phyloP scores from a whole-genome alignment of 352 stramenopile genomes.

The Blastocystis hominis region DNA sequence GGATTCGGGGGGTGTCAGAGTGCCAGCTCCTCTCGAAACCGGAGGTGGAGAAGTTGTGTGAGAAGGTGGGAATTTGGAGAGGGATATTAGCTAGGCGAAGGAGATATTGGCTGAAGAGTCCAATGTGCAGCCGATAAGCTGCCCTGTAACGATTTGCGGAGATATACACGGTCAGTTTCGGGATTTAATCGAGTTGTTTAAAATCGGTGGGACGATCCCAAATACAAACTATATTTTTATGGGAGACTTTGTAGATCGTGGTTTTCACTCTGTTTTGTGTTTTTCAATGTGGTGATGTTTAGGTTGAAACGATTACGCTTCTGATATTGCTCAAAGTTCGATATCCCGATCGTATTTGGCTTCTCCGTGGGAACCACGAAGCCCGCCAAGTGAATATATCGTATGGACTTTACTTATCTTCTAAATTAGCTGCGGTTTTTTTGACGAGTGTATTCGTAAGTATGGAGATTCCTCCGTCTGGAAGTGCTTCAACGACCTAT shows the following conservation, averaged over 20 bases:
- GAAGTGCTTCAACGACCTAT: slow-evolving; percentile 88
- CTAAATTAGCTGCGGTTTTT: slow-evolving; percentile 81
- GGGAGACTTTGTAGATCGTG: slow-evolving; percentile 93
- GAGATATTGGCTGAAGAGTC: slow-evolving; percentile 90
- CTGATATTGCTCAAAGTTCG: slow-evolving; percentile 84
- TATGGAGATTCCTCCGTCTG: slow-evolving; percentile 96
- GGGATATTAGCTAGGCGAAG: slow-evolving; percentile 68
- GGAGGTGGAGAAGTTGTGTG: slow-evolving; percentile 85
- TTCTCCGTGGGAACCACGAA: slow-evolving; percentile 84
- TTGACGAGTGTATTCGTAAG: slow-evolving; percentile 94
- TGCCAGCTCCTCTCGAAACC: slow-evolving; percentile 85
- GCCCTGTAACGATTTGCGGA: slow-evolving; percentile 91
- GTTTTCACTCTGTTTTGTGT: slow-evolving; percentile 78
- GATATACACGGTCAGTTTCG: slow-evolving; percentile 94
- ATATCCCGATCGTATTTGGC: slow-evolving; percentile 79
- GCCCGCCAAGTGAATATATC: slow-evolving; percentile 70
- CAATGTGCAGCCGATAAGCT: slow-evolving; percentile 87
- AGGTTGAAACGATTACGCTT: slow-evolving; percentile 77
- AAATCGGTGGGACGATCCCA: slow-evolving; percentile 74
- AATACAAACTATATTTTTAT: slow-evolving; percentile 96
- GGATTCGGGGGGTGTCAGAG: slow-evolving; percentile 83
- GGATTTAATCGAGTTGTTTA: slow-evolving; percentile 90
- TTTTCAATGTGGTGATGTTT: slow-evolving; percentile 59
- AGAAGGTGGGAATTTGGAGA: slow-evolving; percentile 65
- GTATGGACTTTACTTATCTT: slow-evolving; percentile 13